phyloP scores from a whole-genome alignment of 495 filamentous ascomycete genomes.

The Podospora fimiseda region DNA sequence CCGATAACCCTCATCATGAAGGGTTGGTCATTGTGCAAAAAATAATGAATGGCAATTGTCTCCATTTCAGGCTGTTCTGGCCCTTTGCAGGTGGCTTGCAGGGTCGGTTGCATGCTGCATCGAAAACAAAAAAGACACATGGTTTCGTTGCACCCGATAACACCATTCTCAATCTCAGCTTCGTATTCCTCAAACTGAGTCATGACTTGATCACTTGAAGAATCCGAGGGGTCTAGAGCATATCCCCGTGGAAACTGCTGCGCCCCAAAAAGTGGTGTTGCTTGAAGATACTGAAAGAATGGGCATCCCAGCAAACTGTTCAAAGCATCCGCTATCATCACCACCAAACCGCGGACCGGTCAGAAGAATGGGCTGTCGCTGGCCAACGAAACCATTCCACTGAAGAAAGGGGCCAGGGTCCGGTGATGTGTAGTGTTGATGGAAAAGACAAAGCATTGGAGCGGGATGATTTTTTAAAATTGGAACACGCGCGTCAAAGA shows the following conservation, averaged over 20 bases:
- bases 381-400: slow-evolving; percentile 7
- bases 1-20: background rate
- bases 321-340: background rate
- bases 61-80: slow-evolving; percentile 9
- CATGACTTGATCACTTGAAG: no score
- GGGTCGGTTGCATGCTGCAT: background rate
- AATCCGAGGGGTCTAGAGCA: background rate
- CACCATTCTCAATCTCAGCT: background rate
- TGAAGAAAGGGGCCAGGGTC: no score
- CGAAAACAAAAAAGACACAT: background rate
- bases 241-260: slow-evolving; percentile 8
- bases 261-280: slow-evolving; percentile 8
- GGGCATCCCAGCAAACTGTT: no score
- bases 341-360: background rate
- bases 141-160: background rate
- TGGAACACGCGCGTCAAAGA: no score
- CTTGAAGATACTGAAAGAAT: slow-evolving; percentile 3
- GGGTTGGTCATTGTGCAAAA: no score
- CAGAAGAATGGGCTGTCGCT: slow-evolving; percentile 4
- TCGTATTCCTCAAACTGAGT: no score
- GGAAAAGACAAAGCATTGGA: no score
- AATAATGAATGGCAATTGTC: no score
- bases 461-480: no score
- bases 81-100: background rate
- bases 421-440: no score